Evolutionary conservation across 495 filamentous ascomycete species (phyloP).

Genomic region (Hypoxylon trugodes): DNA sequence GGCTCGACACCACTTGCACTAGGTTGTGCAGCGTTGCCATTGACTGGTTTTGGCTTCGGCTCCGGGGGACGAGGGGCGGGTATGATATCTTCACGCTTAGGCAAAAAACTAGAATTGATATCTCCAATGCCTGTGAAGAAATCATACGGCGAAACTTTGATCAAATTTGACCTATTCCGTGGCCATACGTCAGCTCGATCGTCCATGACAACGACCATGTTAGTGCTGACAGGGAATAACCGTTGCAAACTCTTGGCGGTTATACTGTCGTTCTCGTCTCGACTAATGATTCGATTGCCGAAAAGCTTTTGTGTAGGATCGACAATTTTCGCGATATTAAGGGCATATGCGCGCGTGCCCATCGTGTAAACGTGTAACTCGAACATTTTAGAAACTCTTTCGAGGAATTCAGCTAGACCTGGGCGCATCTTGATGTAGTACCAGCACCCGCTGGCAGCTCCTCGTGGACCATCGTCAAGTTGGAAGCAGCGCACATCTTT

Average conservation of each 20-base stretch:
- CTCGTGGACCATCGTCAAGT: conserved; percentile 82
- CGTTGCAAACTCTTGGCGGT: conserved; percentile 88
- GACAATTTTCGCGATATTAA: conserved; percentile 90
- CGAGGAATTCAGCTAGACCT: conserved; percentile 82
- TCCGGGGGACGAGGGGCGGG: conserved; percentile 41
- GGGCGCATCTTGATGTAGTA: conserved; percentile 99
- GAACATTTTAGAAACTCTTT: conserved; percentile 80
- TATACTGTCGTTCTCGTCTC: conserved; percentile 94
- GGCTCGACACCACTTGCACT: conserved; percentile 9
- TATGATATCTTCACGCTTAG: conserved; percentile 81
- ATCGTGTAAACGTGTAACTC: conserved; percentile 99
- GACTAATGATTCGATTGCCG: conserved; percentile 91
- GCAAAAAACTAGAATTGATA: conserved; percentile 97
- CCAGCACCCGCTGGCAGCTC: conserved; percentile 72
- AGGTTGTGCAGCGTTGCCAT: conserved; percentile 16
- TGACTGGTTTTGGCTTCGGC: conserved; percentile 33
- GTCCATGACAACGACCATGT: conserved; percentile 99
- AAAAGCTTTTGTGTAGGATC: conserved; percentile 92
- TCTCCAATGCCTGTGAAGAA: conserved; percentile 98
- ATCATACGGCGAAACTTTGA: conserved; percentile 94
- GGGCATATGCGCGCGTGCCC: conserved; percentile 94
- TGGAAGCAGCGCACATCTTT: conserved; percentile 89
- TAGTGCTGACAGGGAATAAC: conserved; percentile 94
- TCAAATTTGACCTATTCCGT: conserved; percentile 89
- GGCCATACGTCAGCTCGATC: conserved; percentile 98